Evolutionary conservation across 805 yeast species (phyloP).

Genomic region (Ogataea saltuana): DNA sequence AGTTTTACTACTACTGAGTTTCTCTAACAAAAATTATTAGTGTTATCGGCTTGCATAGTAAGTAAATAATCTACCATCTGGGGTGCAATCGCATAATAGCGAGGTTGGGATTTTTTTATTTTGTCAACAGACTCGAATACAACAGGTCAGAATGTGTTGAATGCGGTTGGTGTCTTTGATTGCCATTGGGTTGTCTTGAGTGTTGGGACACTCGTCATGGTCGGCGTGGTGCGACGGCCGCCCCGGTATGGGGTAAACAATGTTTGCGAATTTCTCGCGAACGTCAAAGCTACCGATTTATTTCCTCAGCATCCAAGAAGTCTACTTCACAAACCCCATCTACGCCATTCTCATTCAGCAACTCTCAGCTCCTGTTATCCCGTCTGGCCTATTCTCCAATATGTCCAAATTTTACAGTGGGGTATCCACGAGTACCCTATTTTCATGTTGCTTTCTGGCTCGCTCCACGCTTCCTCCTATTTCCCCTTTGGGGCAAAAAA

Average conservation of each 20-base stretch:
- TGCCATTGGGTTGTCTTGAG: constrained; percentile 2
- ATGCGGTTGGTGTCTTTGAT: neutral
- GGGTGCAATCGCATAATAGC: neutral
- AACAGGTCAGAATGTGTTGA: neutral
- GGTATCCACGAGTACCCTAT: constrained; percentile 13
- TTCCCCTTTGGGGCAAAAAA: constrained; percentile 8
- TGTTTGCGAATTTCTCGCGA: neutral
- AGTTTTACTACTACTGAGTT: constrained; percentile 10
- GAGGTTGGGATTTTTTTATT: constrained; percentile 7
- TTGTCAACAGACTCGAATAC: neutral
- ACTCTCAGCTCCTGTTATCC: neutral
- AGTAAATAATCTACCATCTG: constrained; percentile 8
- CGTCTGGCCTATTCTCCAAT: neutral
- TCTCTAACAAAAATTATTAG: constrained; percentile 13
- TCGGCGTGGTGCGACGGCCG: too few species aligned
- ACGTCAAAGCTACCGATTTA: neutral
- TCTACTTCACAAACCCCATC: neutral
- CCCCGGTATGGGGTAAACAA: constrained; percentile 1
- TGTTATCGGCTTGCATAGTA: constrained; percentile 14
- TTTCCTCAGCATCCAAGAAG: neutral
- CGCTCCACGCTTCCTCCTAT: constrained; percentile 9
- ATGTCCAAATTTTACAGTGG: constrained; percentile 9
- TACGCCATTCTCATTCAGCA: neutral
- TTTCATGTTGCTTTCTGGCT: constrained; percentile 4
- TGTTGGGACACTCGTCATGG: neutral